Evolutionary conservation across 2,329 filamentous ascomycete species (phyloP).

Genomic region (Malbranchea cinnamomea): DNA sequence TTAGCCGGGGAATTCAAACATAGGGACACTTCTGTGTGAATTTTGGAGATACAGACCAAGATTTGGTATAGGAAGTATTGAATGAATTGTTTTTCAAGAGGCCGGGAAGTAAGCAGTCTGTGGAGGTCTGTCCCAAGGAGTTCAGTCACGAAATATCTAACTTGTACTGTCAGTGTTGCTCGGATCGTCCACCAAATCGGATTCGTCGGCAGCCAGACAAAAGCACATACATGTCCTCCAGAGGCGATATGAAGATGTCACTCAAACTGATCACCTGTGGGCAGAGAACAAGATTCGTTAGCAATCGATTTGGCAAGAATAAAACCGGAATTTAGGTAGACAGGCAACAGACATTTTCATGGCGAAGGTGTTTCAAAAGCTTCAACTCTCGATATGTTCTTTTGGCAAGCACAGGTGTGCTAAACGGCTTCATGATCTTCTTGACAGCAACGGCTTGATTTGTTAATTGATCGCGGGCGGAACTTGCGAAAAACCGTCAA

Average conservation of each 20-base stretch:
- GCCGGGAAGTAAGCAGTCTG: constrained; percentile 82
- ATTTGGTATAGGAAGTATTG: constrained; percentile 99
- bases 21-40: neutral
- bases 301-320: constrained; percentile 4
- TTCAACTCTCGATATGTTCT: constrained; percentile 96
- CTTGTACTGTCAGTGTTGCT: constrained; percentile 1
- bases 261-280: constrained; percentile 84
- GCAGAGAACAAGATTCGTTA: constrained; percentile 9
- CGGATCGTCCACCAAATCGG: no score
- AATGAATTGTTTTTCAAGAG: constrained; percentile 98
- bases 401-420: constrained; percentile 95
- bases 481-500: constrained; percentile 40
- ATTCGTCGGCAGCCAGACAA: neutral
- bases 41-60: constrained; percentile 48
- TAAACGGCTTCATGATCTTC: constrained; percentile 99
- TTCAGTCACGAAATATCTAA: constrained; percentile 93
- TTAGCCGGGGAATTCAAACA: constrained; percentile 1
- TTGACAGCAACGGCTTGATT: constrained; percentile 95
- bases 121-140: constrained; percentile 93
- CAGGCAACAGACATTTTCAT: constrained; percentile 65
- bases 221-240: constrained; percentile 79
- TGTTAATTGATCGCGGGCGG: constrained; percentile 93
- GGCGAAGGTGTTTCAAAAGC: constrained; percentile 86
- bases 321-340: neutral
- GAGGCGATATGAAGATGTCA: constrained; percentile 98